These are phyloP conservation scores for Vaccinium vitisidaea DNA, from an alignment of 148 eudicot genomes.

Conservation along the genomic window DNA sequence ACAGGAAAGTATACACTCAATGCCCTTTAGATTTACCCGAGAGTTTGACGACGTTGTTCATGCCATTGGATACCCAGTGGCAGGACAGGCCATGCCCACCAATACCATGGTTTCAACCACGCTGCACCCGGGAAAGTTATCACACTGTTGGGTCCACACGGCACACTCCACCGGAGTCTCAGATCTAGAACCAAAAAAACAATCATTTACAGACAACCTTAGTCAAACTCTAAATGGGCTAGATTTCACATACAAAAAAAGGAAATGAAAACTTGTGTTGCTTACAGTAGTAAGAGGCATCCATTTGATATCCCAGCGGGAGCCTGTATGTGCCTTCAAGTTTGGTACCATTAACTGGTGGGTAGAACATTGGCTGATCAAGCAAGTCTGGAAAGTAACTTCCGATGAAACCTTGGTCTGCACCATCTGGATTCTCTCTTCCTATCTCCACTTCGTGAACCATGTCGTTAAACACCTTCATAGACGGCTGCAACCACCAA, in stretches of 20 bases:
- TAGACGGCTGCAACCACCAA: constrained; percentile 66
- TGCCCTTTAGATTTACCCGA: constrained; percentile 46
- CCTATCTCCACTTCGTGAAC: constrained; percentile 53
- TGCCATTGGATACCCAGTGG: constrained; percentile 96
- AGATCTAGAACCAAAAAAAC: constrained; percentile 42
- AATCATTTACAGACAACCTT: too few relatives aligned
- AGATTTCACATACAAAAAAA: background rate
- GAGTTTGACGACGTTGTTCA: constrained; percentile 71
- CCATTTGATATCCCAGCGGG: constrained; percentile 98
- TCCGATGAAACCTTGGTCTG: constrained; percentile 91
- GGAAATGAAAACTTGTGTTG: background rate
- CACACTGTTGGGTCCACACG: constrained; percentile 95
- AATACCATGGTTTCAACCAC: constrained; percentile 97
- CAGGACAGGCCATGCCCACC: constrained; percentile 99
- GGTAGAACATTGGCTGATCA: constrained; percentile 78
- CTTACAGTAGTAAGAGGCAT: constrained; percentile 94
- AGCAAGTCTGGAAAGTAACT: constrained; percentile 85
- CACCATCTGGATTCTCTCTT: constrained; percentile 69
- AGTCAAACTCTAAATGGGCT: too few relatives aligned
- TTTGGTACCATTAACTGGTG: constrained; percentile 58
- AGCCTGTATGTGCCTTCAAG: constrained; percentile 76
- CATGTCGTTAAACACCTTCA: constrained; percentile 71
- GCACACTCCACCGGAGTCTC: constrained; percentile 81
- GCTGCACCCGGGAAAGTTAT: constrained; percentile 90
- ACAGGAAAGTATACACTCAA: too few relatives aligned